Evolutionary conservation across 179 eudicot species (phyloP).

Genomic region (Beta corolliflora): DNA sequence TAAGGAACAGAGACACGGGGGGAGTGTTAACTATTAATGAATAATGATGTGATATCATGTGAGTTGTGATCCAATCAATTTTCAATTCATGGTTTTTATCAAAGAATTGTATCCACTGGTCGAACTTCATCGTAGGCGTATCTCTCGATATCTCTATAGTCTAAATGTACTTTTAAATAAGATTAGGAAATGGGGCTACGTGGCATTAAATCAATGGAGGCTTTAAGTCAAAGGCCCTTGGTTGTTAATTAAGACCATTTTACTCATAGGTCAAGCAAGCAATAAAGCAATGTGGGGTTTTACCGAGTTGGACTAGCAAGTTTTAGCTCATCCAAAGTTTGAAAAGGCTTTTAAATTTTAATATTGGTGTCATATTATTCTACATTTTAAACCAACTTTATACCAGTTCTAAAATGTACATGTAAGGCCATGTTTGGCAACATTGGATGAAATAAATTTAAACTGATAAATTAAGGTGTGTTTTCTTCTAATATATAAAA

Average conservation of each 20-base stretch:
- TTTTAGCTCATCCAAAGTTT: not conserved
- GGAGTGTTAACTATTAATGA: not conserved
- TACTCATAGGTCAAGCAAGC: not conserved
- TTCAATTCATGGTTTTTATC: slow-evolving; percentile 27
- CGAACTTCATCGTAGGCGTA: slow-evolving; percentile 17
- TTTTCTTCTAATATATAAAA: no score
- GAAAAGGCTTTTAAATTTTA: not conserved
- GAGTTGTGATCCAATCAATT: slow-evolving; percentile 28
- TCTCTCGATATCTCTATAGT: slow-evolving; percentile 9
- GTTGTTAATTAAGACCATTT: slow-evolving; percentile 18
- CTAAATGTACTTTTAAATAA: not conserved
- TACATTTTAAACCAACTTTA: no score
- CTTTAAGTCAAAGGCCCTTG: slow-evolving; percentile 27
- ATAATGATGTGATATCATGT: slow-evolving; percentile 28
- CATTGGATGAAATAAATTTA: no score
- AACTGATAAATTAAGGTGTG: no score
- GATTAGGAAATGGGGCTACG: slow-evolving; percentile 1
- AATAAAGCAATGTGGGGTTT: not conserved
- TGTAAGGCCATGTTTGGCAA: no score
- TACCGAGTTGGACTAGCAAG: not conserved
- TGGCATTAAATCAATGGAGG: slow-evolving; percentile 11
- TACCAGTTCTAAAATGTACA: no score
- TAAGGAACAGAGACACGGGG: slow-evolving; percentile 47
- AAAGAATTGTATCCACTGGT: not conserved
- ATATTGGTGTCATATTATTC: no score